Evolutionary conservation across 176 grass and related monocot genomes (phyloP).

Genomic region (Bolboschoenus planiculmis): DNA sequence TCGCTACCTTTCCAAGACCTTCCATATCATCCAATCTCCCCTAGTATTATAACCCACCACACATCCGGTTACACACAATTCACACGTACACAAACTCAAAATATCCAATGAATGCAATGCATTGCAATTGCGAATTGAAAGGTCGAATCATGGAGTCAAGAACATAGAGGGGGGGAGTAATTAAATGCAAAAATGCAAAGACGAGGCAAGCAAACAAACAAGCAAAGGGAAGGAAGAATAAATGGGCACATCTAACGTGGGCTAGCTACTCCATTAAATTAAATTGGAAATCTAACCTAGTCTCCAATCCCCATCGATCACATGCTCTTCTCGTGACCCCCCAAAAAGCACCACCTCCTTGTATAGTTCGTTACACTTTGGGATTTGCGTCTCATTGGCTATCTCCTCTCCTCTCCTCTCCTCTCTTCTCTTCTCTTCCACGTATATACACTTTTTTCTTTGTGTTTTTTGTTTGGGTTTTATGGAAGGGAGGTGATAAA

Average conservation of each 20-base stretch:
- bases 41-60: neutral
- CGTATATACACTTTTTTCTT: neutral
- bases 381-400: constrained; percentile 62
- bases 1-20: too few relatives aligned
- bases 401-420: neutral
- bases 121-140: neutral
- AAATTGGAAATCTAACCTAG: constrained; percentile 22
- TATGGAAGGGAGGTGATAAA: too few relatives aligned
- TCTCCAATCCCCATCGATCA: constrained; percentile 22
- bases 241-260: constrained; percentile 24
- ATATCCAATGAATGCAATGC: neutral
- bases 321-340: constrained; percentile 30
- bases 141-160: too few relatives aligned
- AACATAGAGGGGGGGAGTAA: neutral
- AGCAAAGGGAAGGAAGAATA: neutral
- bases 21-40: neutral
- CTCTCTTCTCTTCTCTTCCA: neutral
- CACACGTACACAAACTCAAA: neutral
- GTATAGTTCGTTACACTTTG: constrained; percentile 89
- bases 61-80: neutral
- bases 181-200: neutral
- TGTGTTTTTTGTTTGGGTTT: too few relatives aligned
- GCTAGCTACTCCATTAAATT: constrained; percentile 2
- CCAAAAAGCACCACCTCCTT: constrained; percentile 36
- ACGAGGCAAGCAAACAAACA: too few relatives aligned